Base-by-base conservation (phyloP, 768 basidiomycete species). In the Rhodotorula babjevae region DNA sequence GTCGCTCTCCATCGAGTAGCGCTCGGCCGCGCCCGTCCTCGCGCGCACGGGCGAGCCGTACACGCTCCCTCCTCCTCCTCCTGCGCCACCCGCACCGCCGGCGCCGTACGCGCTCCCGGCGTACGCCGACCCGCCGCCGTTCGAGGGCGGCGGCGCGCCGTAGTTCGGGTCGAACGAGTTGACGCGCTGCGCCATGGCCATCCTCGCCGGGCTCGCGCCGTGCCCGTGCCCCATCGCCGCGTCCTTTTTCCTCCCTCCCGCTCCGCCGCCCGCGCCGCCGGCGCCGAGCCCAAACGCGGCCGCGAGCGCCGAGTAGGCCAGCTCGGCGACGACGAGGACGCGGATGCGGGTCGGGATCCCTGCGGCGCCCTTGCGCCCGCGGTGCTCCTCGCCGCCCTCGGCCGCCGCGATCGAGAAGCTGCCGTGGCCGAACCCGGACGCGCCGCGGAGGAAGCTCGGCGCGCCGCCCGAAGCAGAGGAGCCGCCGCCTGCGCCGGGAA, bases 341-440 rank as follows among this genome's bases (percentile, higher is more conserved):
- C 88, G 91, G 27, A 93, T 78, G 58, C 91, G 88, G 72, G 91
- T 89, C 0, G 92, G 92, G 50, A 93, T 77, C 77, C 87, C 87
- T 3, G 90, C 90, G 44, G 42, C n/a, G 11, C 67, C 72, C 25
- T 58, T 61, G 2, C 75, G 29, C 8, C 75, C 75, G 23, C 72
- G 68, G 44, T 65, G 52, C 33, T 73, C 75, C 3, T 64, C 67
- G 1, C 72, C 75, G 10, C 72, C 75, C 40, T 76, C 75, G 18
- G 75, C 71, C 6, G 75, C 75, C 9, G 75, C 75, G 57, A 76
- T 73, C 36, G 72, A 73, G 72, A 76, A 73, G 9, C 61, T 63
- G 9, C 68, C 68, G 36, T 64, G 59, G 25, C 63, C 74, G 8
- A 61, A 49, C 12, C 63, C 63, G 11, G 72, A 56, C 2, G 68